A percentile compares a stretch with the other conserved stretches of the same genome.
These are phyloP conservation scores for Manihot esculenta DNA, from an alignment of 441 rosid species.

Conservation along the genomic window DNA sequence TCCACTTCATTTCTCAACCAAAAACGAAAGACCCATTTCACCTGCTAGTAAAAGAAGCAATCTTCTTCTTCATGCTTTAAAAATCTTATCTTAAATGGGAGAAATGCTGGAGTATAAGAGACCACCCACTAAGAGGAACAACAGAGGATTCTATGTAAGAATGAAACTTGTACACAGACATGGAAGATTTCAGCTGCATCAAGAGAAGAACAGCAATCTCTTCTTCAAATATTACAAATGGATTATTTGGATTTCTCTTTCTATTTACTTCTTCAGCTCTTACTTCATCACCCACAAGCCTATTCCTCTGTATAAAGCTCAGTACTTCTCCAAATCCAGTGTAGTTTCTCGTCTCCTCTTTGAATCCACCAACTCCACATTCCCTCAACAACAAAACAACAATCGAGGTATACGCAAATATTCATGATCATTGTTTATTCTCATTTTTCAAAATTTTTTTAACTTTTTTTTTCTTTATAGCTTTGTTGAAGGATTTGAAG, in stretches of 20 bases:
- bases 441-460: too few species aligned
- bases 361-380: slow-evolving; percentile 50
- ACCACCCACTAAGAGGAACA: slow-evolving; percentile 29
- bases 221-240: slow-evolving; percentile 72
- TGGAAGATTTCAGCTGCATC: slow-evolving; percentile 36
- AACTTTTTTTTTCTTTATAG: slow-evolving; percentile 13
- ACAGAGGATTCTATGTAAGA: slow-evolving; percentile 37
- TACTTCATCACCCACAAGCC: slow-evolving; percentile 61
- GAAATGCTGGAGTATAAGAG: slow-evolving; percentile 42
- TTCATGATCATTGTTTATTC: too few species aligned
- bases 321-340: slow-evolving; percentile 38
- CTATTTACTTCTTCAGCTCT: slow-evolving; percentile 73
- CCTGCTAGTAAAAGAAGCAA: slow-evolving; percentile 15
- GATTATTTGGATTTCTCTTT: slow-evolving; percentile 67
- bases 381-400: slow-evolving; percentile 19
- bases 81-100: slow-evolving; percentile 34
- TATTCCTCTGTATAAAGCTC: slow-evolving; percentile 42
- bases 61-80: neutral
- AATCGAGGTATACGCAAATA: slow-evolving; percentile 21
- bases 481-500: slow-evolving; percentile 58
- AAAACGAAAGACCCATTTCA: slow-evolving; percentile 55
- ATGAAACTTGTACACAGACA: slow-evolving; percentile 50
- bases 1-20: slow-evolving; percentile 39
- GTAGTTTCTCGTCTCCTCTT: slow-evolving; percentile 63
- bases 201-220: slow-evolving; percentile 40